phyloP scores from a whole-genome alignment of 139 green algal species.

The Diplosphaera chodatii region DNA sequence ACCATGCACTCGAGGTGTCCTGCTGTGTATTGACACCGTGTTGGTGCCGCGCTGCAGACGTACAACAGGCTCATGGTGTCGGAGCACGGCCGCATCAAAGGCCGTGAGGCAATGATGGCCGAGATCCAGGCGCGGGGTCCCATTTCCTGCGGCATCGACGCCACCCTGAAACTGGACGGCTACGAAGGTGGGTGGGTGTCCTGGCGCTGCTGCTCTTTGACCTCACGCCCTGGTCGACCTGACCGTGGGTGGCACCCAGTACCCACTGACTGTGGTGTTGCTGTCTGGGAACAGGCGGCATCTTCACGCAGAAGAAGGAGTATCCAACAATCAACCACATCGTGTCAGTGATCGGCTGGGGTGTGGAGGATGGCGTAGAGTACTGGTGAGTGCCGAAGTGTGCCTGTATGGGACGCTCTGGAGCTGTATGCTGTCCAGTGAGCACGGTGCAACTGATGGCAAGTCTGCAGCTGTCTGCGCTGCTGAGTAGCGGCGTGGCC shows the following conservation, averaged over 20 bases:
- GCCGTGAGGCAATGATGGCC: slow-evolving; percentile 65
- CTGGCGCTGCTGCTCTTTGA: background rate
- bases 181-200: slow-evolving; percentile 32
- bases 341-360: slow-evolving; percentile 81
- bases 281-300: slow-evolving; percentile 39
- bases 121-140: slow-evolving; percentile 79
- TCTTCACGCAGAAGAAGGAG: slow-evolving; percentile 37
- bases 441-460: background rate
- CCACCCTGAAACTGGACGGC: slow-evolving; percentile 61
- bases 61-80: slow-evolving; percentile 55
- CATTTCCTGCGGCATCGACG: slow-evolving; percentile 78
- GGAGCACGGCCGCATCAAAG: slow-evolving; percentile 65
- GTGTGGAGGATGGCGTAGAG: slow-evolving; percentile 55
- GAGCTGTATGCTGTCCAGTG: too few relatives aligned
- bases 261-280: too few relatives aligned
- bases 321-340: slow-evolving; percentile 72
- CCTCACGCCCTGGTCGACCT: too few relatives aligned
- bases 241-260: too few relatives aligned
- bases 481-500: too few relatives aligned
- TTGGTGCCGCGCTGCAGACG: background rate
- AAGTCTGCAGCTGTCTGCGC: background rate
- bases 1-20: too few relatives aligned
- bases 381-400: slow-evolving; percentile 68
- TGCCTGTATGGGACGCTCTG: too few relatives aligned
- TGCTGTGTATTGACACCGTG: background rate